phyloP scores from a whole-genome alignment of 148 eudicot genomes.

The Simmondsia chinensis region DNA sequence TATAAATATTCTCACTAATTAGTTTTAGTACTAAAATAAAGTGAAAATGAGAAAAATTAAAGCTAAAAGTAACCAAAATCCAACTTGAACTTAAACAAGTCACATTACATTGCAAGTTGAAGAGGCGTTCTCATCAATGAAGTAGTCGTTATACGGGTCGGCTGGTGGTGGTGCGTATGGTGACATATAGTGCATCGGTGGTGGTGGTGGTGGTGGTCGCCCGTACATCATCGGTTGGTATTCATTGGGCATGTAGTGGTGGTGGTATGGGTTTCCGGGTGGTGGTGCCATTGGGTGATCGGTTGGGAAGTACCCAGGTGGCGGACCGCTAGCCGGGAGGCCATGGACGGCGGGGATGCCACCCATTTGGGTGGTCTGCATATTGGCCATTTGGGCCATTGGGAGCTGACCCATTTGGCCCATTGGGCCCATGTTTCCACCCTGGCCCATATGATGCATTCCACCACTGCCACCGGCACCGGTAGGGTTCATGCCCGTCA shows the following conservation, averaged over 20 bases:
- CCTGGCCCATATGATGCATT: slow-evolving; percentile 35
- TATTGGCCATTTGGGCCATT: slow-evolving; percentile 53
- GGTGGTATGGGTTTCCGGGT: slow-evolving; percentile 55
- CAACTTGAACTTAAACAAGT: too few species aligned
- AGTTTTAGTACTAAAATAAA: too few species aligned
- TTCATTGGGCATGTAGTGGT: slow-evolving; percentile 65
- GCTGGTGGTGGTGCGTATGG: slow-evolving; percentile 47
- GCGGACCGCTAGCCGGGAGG: slow-evolving; percentile 44
- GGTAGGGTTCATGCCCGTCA: slow-evolving; percentile 45
- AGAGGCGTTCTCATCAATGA: slow-evolving; percentile 78
- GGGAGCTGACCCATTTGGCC: too few species aligned
- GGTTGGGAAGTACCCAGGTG: slow-evolving; percentile 32
- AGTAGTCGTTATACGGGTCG: slow-evolving; percentile 53
- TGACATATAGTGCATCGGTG: slow-evolving; percentile 65
- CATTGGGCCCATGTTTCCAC: too few species aligned
- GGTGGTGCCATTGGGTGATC: slow-evolving; percentile 42
- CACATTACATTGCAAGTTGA: slow-evolving; percentile 85
- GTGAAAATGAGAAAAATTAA: too few species aligned
- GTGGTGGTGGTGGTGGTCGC: slow-evolving; percentile 67
- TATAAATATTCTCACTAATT: too few species aligned
- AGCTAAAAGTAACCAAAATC: too few species aligned
- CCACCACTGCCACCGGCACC: slow-evolving; percentile 29
- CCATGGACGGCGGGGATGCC: slow-evolving; percentile 60
- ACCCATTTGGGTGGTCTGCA: slow-evolving; percentile 61
- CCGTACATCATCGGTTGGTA: slow-evolving; percentile 96